A percentile compares a stretch with the other conserved stretches of the same genome.
phyloP scores from a whole-genome alignment of 2,329 filamentous ascomycete species.

The Phoma herbarum region DNA sequence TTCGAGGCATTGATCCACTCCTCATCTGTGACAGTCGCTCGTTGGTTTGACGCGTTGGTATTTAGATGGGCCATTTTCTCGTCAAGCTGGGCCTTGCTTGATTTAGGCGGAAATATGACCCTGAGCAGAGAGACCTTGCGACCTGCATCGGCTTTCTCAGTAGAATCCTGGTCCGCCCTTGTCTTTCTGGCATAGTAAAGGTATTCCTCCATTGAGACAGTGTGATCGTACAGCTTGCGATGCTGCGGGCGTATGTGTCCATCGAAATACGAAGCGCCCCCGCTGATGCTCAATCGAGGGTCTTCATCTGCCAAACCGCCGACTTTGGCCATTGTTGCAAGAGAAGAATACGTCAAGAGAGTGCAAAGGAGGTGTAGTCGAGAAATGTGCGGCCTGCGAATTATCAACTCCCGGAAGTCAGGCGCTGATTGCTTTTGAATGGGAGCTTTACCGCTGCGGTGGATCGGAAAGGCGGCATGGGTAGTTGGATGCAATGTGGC shows the following conservation, averaged over 20 bases:
- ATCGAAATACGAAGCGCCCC: background rate
- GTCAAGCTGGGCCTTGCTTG: background rate
- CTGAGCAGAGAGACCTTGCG: conserved; percentile 1
- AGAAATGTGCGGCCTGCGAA: background rate
- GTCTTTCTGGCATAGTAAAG: conserved; percentile 51
- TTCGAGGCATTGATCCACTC: conserved; percentile 49
- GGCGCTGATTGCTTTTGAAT: background rate
- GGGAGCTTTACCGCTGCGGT: background rate
- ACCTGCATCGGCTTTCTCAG: conserved; percentile 8
- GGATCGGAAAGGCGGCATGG: background rate
- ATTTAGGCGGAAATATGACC: conserved; percentile 7
- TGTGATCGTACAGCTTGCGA: conserved; percentile 10
- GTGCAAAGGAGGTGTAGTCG: background rate
- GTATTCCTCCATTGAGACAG: conserved; percentile 50
- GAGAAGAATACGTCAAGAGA: background rate
- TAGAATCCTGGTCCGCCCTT: conserved; percentile 45
- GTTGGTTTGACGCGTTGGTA: conserved; percentile 5
- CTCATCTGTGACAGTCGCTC: conserved; percentile 33
- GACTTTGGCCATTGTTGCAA: conserved; percentile 8
- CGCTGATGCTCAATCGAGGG: conserved; percentile 5
- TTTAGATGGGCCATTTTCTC: conserved; percentile 13
- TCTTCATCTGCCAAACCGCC: conserved; percentile 10
- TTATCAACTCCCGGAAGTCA: background rate
- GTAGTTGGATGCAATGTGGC: background rate
- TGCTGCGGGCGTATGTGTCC: conserved; percentile 10